These are phyloP conservation scores for Eucalyptus viminalis DNA, from an alignment of 345 rosid genomes.

Conservation along the genomic window DNA sequence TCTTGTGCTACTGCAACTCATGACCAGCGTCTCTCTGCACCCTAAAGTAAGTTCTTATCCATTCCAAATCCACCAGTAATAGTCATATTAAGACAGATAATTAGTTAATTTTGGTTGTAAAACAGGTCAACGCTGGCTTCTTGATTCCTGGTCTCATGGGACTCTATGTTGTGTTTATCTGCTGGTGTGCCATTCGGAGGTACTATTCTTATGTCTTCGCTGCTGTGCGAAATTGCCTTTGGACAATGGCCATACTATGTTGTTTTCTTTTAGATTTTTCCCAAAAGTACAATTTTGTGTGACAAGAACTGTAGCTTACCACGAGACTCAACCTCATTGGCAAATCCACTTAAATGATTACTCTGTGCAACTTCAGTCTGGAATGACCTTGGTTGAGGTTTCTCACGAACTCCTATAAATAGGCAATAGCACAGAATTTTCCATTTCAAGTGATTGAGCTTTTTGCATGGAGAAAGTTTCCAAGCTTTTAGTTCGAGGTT, in stretches of 20 bases:
- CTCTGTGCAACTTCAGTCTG: background rate
- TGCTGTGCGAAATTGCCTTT: background rate
- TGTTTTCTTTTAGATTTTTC: background rate
- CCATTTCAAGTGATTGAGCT: background rate
- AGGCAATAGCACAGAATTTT: background rate
- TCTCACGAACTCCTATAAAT: background rate
- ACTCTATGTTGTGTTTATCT: constrained; percentile 75
- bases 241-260: background rate
- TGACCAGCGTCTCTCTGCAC: constrained; percentile 88
- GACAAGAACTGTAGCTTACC: background rate
- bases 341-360: background rate
- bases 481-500: background rate
- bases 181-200: constrained; percentile 99
- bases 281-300: background rate
- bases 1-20: constrained; percentile 79
- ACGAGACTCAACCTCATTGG: background rate
- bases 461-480: background rate
- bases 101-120: background rate
- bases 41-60: constrained; percentile 32
- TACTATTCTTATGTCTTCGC: background rate
- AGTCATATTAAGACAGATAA: background rate
- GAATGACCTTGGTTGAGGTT: background rate
- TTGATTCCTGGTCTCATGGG: constrained; percentile 97
- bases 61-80: background rate
- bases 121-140: constrained; percentile 72